phyloP scores from a whole-genome alignment of 495 filamentous ascomycete genomes.

The Aspergillus ostianus region DNA sequence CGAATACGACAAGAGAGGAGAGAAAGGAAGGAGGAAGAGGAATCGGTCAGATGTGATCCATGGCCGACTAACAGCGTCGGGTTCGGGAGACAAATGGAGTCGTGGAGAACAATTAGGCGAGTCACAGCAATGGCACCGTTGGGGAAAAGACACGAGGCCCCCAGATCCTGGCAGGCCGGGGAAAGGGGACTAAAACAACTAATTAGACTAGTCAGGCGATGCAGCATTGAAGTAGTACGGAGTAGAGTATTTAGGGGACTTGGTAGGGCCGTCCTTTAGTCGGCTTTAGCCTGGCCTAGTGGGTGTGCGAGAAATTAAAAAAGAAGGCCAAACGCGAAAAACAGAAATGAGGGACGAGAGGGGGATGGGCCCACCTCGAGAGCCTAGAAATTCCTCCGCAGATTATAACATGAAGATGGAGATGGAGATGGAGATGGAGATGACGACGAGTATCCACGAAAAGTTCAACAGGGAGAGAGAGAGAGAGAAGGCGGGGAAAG shows the following conservation, averaged over 20 bases:
- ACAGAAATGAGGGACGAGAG: conserved; percentile 2
- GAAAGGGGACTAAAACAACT: conserved; percentile 1
- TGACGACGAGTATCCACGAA: background rate
- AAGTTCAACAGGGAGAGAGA: background rate
- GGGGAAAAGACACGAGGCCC: conserved; percentile 1
- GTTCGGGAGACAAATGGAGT: background rate
- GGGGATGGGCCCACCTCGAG: background rate
- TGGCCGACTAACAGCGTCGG: background rate
- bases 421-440: background rate
- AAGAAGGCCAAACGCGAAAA: too few relatives aligned
- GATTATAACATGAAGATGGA: background rate
- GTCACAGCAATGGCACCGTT: background rate
- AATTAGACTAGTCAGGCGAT: background rate
- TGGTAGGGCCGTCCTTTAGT: background rate
- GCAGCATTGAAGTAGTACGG: background rate
- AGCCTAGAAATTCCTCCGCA: background rate
- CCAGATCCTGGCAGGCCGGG: conserved; percentile 1
- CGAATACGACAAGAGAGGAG: conserved; percentile 1
- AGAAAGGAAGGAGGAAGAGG: conserved; percentile 7
- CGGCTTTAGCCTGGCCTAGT: background rate
- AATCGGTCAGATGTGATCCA: conserved; percentile 1
- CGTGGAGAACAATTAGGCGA: background rate
- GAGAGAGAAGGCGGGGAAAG: background rate
- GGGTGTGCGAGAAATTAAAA: background rate
- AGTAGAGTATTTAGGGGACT: background rate